Percentiles rank a stretch among this genome's conserved stretches.
Evolutionary conservation across 306 rosid genomes (phyloP).

Genomic region (Rosa multiflora): DNA sequence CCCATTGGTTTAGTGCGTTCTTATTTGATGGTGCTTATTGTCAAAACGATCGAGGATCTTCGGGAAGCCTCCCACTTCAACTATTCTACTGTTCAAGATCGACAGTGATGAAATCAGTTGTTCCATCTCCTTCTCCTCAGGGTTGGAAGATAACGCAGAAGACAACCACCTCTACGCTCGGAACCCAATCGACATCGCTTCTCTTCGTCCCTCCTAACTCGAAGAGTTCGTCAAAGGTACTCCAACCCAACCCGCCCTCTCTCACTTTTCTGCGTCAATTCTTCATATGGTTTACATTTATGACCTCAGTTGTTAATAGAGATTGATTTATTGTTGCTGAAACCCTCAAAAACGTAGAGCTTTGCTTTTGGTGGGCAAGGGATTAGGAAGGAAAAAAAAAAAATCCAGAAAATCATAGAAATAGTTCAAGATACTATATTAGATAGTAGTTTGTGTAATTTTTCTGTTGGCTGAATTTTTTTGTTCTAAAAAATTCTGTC

Average conservation of each 20-base stretch:
- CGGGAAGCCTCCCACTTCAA: too few species aligned
- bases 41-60: too few species aligned
- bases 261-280: neutral
- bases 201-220: constrained; percentile 60
- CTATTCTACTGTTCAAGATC: too few species aligned
- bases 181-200: constrained; percentile 43
- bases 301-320: neutral
- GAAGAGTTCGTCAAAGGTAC: constrained; percentile 96
- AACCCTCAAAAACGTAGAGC: neutral
- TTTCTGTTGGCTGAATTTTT: neutral
- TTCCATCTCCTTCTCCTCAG: constrained; percentile 41
- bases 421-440: neutral
- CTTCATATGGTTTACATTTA: neutral
- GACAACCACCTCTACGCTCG: constrained; percentile 56
- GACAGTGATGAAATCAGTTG: too few species aligned
- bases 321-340: neutral
- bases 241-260: neutral
- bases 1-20: too few species aligned
- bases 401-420: neutral
- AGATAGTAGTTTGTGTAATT: neutral
- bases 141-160: constrained; percentile 61
- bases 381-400: neutral
- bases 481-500: neutral
- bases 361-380: neutral
- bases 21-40: too few species aligned